phyloP scores from a whole-genome alignment of 305 asterid genomes.

The Plantago coronopus region DNA sequence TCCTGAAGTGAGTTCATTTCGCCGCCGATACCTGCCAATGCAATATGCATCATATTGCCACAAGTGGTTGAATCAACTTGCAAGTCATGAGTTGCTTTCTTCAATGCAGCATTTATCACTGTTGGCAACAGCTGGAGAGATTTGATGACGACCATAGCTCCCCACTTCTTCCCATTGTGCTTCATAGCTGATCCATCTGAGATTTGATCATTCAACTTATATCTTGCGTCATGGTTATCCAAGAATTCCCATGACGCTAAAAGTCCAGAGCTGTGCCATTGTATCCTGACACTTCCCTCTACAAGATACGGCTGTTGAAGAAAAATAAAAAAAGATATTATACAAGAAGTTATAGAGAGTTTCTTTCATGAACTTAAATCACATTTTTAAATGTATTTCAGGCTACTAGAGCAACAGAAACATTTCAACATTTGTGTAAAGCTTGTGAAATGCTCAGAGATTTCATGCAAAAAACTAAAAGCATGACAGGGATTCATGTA shows the following conservation, averaged over 20 bases:
- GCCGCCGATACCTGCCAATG: constrained; percentile 89
- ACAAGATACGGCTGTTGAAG: constrained; percentile 83
- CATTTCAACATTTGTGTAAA: no score
- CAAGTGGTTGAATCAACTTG: constrained; percentile 34
- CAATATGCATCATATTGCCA: constrained; percentile 93
- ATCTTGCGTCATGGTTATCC: constrained; percentile 69
- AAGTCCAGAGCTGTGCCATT: constrained; percentile 99
- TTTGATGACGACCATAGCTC: constrained; percentile 91
- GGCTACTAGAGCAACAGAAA: not conserved
- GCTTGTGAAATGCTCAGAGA: no score
- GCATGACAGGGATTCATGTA: no score
- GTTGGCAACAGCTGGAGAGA: constrained; percentile 86
- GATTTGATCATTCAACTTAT: constrained; percentile 34
- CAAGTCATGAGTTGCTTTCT: constrained; percentile 63
- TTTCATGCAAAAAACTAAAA: no score
- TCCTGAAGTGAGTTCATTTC: constrained; percentile 96
- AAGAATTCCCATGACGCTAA: constrained; percentile 92
- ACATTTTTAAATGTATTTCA: not conserved
- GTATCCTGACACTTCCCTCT: constrained; percentile 96
- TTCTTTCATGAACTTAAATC: not conserved
- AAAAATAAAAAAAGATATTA: constrained; percentile 20
- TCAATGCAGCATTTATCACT: constrained; percentile 69
- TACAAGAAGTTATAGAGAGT: constrained; percentile 16
- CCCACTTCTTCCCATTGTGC: constrained; percentile 73
- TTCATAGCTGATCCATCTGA: constrained; percentile 34